Base-by-base conservation (phyloP, 176 grass and related monocot genomes). In the Carex kokanica region DNA sequence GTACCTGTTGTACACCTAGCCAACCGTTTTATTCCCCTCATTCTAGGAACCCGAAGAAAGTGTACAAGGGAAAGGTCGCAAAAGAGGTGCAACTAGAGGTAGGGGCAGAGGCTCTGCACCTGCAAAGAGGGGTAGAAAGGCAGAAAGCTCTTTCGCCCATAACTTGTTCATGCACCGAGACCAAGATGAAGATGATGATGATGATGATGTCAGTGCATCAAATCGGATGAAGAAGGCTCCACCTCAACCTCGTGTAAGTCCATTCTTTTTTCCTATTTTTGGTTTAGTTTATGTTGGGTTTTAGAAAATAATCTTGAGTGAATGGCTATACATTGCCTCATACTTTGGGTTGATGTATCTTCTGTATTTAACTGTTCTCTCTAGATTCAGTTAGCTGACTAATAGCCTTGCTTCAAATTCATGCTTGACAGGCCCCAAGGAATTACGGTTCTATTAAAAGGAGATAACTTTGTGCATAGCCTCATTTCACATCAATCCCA, bases 401-500 rank as follows among this genome's bases (percentile, higher is more conserved):
- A 66, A 83, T 59, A 29, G 2, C 3, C 2, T 23, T 60, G 59
- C 54, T 8, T 56, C 83, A 45, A 58, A 64, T 45, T 81, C 8
- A 51, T 69, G 24, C 32, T 14, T 89, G 53, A 54, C 87, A 98
- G 92, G 86, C 82, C 27, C 79, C 88, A n/a, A 88, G 90, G 52
- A 94, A 90, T 49, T 98, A 98, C 3, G 95, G 95, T 15, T 79
- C 89, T 40, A 74, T 94, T n/a, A 84, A 87, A 78, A 94, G 78
- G 82, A 82, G 87, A 86, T 97, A 68, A 38, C 85, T 60, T 58
- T 69, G 8, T 60, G 65, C 21, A 43, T 55, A 73, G 5, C 32
- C 43, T 64, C 11, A 23, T 81, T 57, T 61, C 55, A 60, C 8
- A 18, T 21, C 53, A 80, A 60, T 12, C 27, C 23, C 21, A 1